These are phyloP conservation scores for Fusarium paranaense DNA, from an alignment of 2,329 filamentous ascomycete species.

Conservation along the genomic window DNA sequence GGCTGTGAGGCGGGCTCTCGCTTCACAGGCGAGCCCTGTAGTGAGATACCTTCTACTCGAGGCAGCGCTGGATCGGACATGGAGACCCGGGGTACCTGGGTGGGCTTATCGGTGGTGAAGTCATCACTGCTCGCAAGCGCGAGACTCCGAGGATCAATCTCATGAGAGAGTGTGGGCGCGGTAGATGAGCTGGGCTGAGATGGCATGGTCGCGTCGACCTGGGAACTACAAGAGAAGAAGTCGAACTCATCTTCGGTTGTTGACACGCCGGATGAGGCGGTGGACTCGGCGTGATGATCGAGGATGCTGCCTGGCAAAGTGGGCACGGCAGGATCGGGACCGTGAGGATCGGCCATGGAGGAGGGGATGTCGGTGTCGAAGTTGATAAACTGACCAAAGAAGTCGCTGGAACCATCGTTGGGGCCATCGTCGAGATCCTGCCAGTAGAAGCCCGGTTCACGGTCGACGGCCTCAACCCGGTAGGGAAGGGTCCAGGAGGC, in stretches of 20 bases:
- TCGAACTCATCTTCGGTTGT: conserved; percentile 52
- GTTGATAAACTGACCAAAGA: conserved; percentile 54
- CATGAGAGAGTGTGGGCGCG: conserved; percentile 34
- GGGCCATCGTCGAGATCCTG: conserved; percentile 47
- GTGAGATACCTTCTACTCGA: conserved; percentile 60
- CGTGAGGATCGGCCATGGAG: conserved; percentile 37
- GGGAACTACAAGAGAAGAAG: conserved; percentile 51
- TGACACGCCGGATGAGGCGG: conserved; percentile 50
- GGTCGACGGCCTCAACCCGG: conserved; percentile 49
- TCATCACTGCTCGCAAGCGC: conserved; percentile 31
- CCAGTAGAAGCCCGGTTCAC: conserved; percentile 52
- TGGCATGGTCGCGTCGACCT: conserved; percentile 41
- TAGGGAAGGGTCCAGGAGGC: conserved; percentile 53
- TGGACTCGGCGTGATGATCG: conserved; percentile 47
- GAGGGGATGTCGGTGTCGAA: conserved; percentile 47
- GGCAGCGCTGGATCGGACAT: conserved; percentile 63
- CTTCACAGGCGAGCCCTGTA: conserved; percentile 51
- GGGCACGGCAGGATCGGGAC: conserved; percentile 38
- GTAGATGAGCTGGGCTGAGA: conserved; percentile 35
- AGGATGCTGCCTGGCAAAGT: conserved; percentile 45
- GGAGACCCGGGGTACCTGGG: conserved; percentile 49
- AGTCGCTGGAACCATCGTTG: conserved; percentile 47
- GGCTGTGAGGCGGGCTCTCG: conserved; percentile 47
- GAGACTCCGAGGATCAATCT: conserved; percentile 47
- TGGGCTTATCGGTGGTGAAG: conserved; percentile 31